phyloP scores from a whole-genome alignment of 805 yeast genomes.

The Saturnispora quitensis region DNA sequence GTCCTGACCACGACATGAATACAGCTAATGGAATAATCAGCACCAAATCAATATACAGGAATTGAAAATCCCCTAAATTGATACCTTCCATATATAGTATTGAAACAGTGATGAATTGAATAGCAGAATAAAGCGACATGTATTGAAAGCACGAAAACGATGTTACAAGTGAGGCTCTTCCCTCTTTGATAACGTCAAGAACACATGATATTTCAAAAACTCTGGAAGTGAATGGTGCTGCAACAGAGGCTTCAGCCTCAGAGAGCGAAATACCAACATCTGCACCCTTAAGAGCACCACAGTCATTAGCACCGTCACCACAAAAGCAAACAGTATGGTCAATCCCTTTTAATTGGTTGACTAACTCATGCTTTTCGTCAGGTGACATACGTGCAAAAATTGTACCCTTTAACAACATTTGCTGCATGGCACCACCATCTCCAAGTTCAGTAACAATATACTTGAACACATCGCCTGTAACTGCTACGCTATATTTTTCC shows the following conservation, averaged over 20 bases:
- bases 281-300: constrained; percentile 97
- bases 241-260: constrained; percentile 97
- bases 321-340: constrained; percentile 95
- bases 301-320: constrained; percentile 99
- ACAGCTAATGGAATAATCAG: constrained; percentile 91
- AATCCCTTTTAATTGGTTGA: constrained; percentile 70
- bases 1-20: constrained; percentile 96
- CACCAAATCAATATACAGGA: constrained; percentile 84
- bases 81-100: constrained; percentile 82
- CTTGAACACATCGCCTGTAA: constrained; percentile 90
- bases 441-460: constrained; percentile 53
- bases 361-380: constrained; percentile 94
- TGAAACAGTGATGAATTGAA: constrained; percentile 84
- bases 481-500: constrained; percentile 57
- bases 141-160: constrained; percentile 95
- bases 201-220: constrained; percentile 89
- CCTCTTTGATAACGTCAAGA: constrained; percentile 83
- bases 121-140: constrained; percentile 95
- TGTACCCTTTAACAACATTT: constrained; percentile 59
- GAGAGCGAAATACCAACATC: constrained; percentile 94
- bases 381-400: constrained; percentile 98
- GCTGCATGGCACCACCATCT: constrained; percentile 33
- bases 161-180: constrained; percentile 90
- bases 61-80: constrained; percentile 94
- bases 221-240: constrained; percentile 95